Evolutionary conservation across 257 asterid genomes (phyloP).

Genomic region (Solanum gandarillasii): DNA sequence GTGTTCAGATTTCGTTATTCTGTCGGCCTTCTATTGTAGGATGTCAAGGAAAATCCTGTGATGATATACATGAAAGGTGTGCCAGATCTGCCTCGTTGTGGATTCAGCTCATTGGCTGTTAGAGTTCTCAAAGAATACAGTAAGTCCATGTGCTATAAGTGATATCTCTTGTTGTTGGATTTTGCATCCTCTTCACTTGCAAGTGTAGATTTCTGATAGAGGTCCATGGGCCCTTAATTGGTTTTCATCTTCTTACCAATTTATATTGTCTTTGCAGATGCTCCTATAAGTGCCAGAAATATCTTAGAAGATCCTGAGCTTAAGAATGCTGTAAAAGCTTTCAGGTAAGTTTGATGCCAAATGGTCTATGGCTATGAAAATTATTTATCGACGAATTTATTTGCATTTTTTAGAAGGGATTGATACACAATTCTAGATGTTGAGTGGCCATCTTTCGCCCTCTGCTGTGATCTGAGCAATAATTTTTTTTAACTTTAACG

Average conservation of each 20-base stretch:
- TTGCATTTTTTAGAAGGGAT: background rate
- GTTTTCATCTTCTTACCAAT: slow-evolving; percentile 3
- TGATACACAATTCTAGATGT: background rate
- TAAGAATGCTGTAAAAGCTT: slow-evolving; percentile 72
- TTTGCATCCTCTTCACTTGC: background rate
- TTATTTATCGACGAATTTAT: background rate
- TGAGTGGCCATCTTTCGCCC: background rate
- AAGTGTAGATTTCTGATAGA: background rate
- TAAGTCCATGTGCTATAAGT: slow-evolving; percentile 21
- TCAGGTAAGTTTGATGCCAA: slow-evolving; percentile 36
- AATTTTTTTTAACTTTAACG: background rate
- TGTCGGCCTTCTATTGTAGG: slow-evolving; percentile 36
- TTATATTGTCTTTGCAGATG: slow-evolving; percentile 35
- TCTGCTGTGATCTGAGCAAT: background rate
- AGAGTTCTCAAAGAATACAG: slow-evolving; percentile 73
- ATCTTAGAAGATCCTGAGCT: slow-evolving; percentile 79
- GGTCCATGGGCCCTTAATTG: background rate
- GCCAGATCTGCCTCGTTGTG: slow-evolving; percentile 84
- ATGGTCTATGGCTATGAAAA: background rate
- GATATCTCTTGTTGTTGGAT: background rate
- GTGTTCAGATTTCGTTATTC: slow-evolving; percentile 6
- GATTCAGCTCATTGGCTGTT: slow-evolving; percentile 92
- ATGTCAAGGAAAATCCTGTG: slow-evolving; percentile 83
- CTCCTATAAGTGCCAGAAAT: slow-evolving; percentile 72
- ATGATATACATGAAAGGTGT: slow-evolving; percentile 98